phyloP scores from a whole-genome alignment of 23 red algal genomes.

The Chondrus crispus region DNA sequence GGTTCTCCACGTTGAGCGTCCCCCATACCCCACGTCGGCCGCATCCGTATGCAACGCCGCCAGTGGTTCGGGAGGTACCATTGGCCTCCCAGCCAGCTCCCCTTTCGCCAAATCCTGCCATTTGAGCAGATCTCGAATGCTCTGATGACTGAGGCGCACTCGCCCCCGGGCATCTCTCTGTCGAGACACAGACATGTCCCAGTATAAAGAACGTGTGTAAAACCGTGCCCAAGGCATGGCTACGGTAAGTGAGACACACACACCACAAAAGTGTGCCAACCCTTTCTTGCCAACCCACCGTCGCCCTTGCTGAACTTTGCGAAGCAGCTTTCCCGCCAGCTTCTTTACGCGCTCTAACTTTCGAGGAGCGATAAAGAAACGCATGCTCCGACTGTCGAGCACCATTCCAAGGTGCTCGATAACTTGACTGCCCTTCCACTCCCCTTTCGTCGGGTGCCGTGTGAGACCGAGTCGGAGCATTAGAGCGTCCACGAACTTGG shows the following conservation, averaged over 20 bases:
- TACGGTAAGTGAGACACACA: neutral
- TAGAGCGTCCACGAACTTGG: neutral
- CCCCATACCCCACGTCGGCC: neutral
- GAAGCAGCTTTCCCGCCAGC: neutral
- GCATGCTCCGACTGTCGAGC: neutral
- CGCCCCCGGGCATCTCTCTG: neutral
- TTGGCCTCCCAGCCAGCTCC: neutral
- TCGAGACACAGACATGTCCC: neutral
- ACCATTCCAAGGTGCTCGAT: neutral
- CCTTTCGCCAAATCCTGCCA: neutral
- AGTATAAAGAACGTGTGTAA: neutral
- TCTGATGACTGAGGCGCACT: neutral
- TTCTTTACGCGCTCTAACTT: neutral
- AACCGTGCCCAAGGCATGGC: neutral
- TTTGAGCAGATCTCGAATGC: neutral
- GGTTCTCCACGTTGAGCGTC: neutral
- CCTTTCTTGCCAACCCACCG: neutral
- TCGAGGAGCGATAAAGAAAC: neutral
- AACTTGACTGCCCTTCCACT: neutral
- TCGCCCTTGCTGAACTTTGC: neutral
- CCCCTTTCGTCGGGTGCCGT: neutral
- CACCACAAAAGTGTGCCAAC: neutral
- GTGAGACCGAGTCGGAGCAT: neutral
- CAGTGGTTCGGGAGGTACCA: neutral
- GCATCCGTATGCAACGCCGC: conserved; percentile 1